Percentiles rank a stretch among this genome's conserved stretches.
These are phyloP conservation scores for Coemansia sp. DNA, from an alignment of 371 early-diverging fungal species.

Conservation along the genomic window DNA sequence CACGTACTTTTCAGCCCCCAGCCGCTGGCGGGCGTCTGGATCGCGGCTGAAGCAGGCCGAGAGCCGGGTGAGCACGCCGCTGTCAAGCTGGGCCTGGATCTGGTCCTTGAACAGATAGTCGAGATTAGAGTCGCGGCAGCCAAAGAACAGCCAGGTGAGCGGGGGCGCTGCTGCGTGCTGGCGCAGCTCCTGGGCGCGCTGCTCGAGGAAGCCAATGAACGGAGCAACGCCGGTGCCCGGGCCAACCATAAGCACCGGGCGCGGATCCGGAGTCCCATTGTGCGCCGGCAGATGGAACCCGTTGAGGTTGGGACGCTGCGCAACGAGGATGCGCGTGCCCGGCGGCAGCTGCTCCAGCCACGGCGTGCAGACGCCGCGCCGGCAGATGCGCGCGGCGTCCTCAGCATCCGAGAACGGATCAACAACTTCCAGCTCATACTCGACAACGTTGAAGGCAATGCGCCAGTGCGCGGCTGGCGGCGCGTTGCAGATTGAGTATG, in stretches of 20 bases:
- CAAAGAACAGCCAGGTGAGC: constrained; percentile 68
- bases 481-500: constrained; percentile 81
- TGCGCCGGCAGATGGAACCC: constrained; percentile 64
- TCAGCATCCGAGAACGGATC: constrained; percentile 30
- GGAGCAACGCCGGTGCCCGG: constrained; percentile 93
- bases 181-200: constrained; percentile 52
- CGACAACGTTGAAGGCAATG: constrained; percentile 86
- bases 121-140: constrained; percentile 62
- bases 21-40: constrained; percentile 25
- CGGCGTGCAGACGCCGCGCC: constrained; percentile 78
- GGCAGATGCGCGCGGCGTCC: constrained; percentile 42
- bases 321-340: constrained; percentile 47
- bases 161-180: constrained; percentile 51
- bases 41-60: constrained; percentile 66
- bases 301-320: constrained; percentile 57
- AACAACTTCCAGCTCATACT: constrained; percentile 55
- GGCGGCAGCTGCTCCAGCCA: constrained; percentile 66
- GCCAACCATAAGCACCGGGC: constrained; percentile 74
- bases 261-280: constrained; percentile 25
- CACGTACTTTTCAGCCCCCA: constrained; percentile 68
- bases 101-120: constrained; percentile 70
- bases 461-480: constrained; percentile 57
- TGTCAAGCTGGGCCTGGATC: constrained; percentile 53
- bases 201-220: constrained; percentile 78
- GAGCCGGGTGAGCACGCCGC: constrained; percentile 60